Conservation (phyloP, 345 rosid genomes). For the Lepidium didymum region DNA sequence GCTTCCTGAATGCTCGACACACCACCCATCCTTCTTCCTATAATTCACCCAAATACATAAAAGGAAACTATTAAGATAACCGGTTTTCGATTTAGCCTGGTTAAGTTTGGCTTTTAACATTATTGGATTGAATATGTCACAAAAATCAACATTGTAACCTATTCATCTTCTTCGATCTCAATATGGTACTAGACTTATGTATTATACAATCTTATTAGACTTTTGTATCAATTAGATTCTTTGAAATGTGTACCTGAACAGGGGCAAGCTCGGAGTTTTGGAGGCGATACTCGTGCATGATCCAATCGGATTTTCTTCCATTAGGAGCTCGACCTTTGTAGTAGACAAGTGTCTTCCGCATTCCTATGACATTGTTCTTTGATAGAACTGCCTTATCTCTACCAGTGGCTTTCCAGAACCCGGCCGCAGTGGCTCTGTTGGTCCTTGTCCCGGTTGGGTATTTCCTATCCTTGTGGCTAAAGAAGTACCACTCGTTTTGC, state of each 20-base stretch:
- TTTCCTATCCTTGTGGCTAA: constrained; percentile 94
- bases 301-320: constrained; percentile 89
- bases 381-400: constrained; percentile 88
- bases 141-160: neutral
- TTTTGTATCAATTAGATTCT: neutral
- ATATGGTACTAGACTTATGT: neutral
- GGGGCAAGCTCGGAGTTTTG: constrained; percentile 67
- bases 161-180: neutral
- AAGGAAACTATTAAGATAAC: neutral
- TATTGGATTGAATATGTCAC: neutral
- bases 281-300: constrained; percentile 92
- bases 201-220: neutral
- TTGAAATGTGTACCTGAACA: constrained; percentile 44
- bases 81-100: neutral
- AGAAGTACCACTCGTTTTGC: constrained; percentile 93
- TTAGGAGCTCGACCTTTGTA: constrained; percentile 92
- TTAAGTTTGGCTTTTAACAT: neutral
- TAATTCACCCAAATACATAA: neutral
- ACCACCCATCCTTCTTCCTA: constrained; percentile 99
- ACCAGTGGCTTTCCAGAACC: constrained; percentile 98
- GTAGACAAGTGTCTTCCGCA: constrained; percentile 93
- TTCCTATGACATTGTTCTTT: constrained; percentile 67
- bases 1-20: constrained; percentile 88
- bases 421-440: constrained; percentile 82
- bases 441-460: constrained; percentile 94